A percentile compares a stretch with the other conserved stretches of the same genome.
Evolutionary conservation across 164 flowering plant genomes (phyloP).

Genomic region (Vitis labrusca): DNA sequence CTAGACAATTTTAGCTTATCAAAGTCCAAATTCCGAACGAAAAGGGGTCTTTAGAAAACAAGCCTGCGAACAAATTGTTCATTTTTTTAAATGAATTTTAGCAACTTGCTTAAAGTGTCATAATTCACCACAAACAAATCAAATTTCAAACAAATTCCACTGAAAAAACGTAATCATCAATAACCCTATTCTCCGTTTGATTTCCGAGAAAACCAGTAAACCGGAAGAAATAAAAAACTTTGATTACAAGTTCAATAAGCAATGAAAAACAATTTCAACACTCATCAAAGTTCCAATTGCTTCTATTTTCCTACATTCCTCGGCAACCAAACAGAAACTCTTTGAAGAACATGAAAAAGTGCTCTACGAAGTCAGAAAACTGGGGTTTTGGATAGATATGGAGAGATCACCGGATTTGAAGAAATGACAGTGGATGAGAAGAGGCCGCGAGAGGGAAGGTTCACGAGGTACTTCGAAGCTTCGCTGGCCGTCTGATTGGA

Average conservation of each 20-base stretch:
- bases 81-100: too few relatives aligned
- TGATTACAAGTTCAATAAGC: not conserved
- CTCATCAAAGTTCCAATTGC: too few relatives aligned
- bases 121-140: too few relatives aligned
- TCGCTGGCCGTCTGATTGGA: constrained; percentile 21
- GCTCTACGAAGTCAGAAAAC: not conserved
- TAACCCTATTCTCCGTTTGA: not conserved
- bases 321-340: too few relatives aligned
- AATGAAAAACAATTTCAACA: too few relatives aligned
- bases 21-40: too few relatives aligned
- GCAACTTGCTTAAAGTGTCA: too few relatives aligned
- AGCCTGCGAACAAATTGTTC: too few relatives aligned
- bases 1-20: too few relatives aligned
- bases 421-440: constrained; percentile 52
- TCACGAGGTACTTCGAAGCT: constrained; percentile 42
- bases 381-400: not conserved
- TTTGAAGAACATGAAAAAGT: too few relatives aligned
- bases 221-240: not conserved
- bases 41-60: too few relatives aligned
- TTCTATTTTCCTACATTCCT: too few relatives aligned
- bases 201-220: not conserved
- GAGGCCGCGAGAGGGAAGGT: constrained; percentile 66
- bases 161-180: not conserved
- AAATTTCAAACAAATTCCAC: not conserved
- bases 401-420: constrained; percentile 45